Conservation (phyloP, 345 rosid species). For the Aquilaria yunnanensis region DNA sequence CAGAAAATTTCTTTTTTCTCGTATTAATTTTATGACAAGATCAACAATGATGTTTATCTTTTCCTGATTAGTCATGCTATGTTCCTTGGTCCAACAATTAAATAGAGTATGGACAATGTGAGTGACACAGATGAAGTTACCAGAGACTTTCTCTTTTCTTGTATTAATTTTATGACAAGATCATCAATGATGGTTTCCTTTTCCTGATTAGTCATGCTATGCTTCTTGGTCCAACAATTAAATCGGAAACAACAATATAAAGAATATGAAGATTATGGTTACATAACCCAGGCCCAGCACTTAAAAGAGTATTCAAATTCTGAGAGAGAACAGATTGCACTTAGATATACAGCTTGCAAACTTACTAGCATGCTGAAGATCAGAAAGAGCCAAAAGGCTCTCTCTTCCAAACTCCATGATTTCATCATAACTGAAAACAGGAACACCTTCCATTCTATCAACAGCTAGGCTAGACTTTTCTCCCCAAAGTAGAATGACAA, state of each 20-base stretch:
- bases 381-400: slow-evolving; percentile 35
- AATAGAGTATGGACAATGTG: neutral
- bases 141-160: no score
- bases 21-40: no score
- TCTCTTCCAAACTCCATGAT: slow-evolving; percentile 55
- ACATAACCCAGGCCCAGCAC: no score
- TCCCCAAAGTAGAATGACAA: slow-evolving; percentile 81
- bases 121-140: no score
- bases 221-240: neutral
- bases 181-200: no score
- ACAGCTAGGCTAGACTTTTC: slow-evolving; percentile 43
- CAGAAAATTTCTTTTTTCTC: no score
- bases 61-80: no score
- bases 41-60: no score
- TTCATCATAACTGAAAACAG: slow-evolving; percentile 54
- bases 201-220: no score
- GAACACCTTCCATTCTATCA: slow-evolving; percentile 27
- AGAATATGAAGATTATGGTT: no score
- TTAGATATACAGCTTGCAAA: neutral
- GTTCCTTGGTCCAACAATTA: neutral
- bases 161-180: no score
- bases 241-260: neutral
- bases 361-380: slow-evolving; percentile 48
- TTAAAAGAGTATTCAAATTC: no score
- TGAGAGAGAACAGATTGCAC: neutral